Evolutionary conservation across 176 grass and related monocot species (phyloP), one percentile per base, ranked within the genome.

Genomic region (Oryza australiensis): DNA sequence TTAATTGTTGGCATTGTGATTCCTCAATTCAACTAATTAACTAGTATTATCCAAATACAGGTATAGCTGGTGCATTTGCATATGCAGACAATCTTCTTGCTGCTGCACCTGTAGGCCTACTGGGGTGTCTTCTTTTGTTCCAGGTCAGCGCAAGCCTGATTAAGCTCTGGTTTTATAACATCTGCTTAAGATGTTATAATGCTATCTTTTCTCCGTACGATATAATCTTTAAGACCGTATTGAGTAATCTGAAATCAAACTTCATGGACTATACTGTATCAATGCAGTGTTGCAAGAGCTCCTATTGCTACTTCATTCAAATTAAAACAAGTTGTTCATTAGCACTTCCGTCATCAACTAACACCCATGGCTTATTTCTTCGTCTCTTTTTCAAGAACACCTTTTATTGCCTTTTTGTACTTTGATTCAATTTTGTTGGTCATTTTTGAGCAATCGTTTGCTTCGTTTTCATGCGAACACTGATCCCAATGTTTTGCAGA

Each of bases 1-100:
- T 0, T 26, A 64, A 33, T 4, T 63, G 10, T 80, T 84, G 35
- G 16, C n/a, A 49, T 29, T n/a, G 70, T 37, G 14, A 22, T 75
- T 38, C 20, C 20, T 59, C 23, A 23, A 71, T 71, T 29, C 10
- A 37, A 30, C 22, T 59, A 23, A 23, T 51, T 81, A 65, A 70
- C 30, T 59, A 30, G 5, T 64, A 43, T 49, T 34, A 0, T 66
- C 28, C 7, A 70, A 65, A 81, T 85, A 15, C 84, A 94, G 95
- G 95, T 32, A 92, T 93, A 76, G 81, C 90, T 85, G 82, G 88
- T 87, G 90, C 66, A 64, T 91, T 94, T 87, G 90, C 79, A 79
- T 98, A 94, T 82, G 28, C 84, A 66, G 90, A 94, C 67, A 98
- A 98, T 91, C 87, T 94, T 87, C 77, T 98, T 32, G 90, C 84